These are phyloP conservation scores for Neoconidiobolus thromboides DNA, from an alignment of 371 early-diverging fungal genomes.

Conservation along the genomic window DNA sequence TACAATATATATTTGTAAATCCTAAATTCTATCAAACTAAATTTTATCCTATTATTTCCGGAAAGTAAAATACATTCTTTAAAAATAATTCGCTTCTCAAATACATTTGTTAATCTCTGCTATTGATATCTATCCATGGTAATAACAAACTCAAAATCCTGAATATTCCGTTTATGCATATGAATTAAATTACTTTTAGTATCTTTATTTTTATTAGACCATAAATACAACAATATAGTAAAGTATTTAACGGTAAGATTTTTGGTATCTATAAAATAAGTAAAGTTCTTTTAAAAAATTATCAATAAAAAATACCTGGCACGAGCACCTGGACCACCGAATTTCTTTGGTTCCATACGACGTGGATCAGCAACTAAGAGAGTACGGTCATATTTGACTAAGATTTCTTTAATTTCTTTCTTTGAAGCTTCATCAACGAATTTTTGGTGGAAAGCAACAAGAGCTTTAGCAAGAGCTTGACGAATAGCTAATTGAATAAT, in stretches of 20 bases:
- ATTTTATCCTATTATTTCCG: no score
- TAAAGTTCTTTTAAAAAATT: background rate
- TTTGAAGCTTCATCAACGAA: conserved; percentile 98
- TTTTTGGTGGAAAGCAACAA: conserved; percentile 99
- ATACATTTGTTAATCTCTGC: no score
- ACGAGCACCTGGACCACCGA: conserved; percentile 99
- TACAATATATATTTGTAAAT: no score
- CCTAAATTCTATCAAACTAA: no score
- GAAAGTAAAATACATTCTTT: no score
- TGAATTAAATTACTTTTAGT: no score
- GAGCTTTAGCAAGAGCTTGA: conserved; percentile 98
- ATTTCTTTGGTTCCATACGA: conserved; percentile 99
- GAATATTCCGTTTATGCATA: no score
- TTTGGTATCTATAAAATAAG: conserved; percentile 47
- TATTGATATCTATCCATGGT: no score
- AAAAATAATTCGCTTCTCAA: no score
- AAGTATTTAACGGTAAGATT: conserved; percentile 78
- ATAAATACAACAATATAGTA: background rate
- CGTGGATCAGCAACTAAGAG: conserved; percentile 98
- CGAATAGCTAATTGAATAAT: conserved; percentile 55
- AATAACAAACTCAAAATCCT: no score
- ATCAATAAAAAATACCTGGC: conserved; percentile 44
- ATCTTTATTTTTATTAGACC: no score
- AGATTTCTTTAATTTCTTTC: conserved; percentile 95
- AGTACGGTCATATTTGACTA: conserved; percentile 95